phyloP scores from a whole-genome alignment of 129 eudicot species.

The Rutidosis leptorrhynchoides region DNA sequence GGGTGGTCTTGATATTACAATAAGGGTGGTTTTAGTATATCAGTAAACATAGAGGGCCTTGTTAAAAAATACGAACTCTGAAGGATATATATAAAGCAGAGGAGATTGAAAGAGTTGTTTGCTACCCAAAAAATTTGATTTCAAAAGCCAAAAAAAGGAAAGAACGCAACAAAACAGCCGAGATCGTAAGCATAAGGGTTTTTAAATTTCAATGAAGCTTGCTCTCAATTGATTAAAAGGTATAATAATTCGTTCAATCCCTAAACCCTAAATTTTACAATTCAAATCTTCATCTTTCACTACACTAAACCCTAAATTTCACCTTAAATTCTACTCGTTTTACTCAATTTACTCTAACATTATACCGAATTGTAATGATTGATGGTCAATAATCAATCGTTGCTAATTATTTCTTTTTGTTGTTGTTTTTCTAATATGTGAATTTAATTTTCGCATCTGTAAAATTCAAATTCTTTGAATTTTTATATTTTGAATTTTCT shows the following conservation, averaged over 20 bases:
- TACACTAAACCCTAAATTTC: slow-evolving; percentile 33
- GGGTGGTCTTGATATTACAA: no score
- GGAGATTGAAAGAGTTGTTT: slow-evolving; percentile 38
- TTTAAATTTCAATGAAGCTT: slow-evolving; percentile 25
- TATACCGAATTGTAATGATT: slow-evolving; percentile 15
- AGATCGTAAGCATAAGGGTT: slow-evolving; percentile 23
- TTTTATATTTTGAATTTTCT: neutral
- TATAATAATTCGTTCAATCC: slow-evolving; percentile 10
- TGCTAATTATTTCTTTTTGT: neutral
- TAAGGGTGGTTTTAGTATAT: no score
- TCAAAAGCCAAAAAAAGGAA: slow-evolving; percentile 30
- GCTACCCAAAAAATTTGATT: slow-evolving; percentile 29
- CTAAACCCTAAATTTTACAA: slow-evolving; percentile 25
- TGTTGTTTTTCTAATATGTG: neutral
- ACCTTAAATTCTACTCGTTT: slow-evolving; percentile 17
- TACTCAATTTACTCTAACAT: slow-evolving; percentile 15
- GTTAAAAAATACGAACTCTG: slow-evolving; percentile 9
- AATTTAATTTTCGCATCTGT: slow-evolving; percentile 12
- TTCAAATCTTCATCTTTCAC: slow-evolving; percentile 9
- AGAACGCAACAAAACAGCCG: slow-evolving; percentile 9
- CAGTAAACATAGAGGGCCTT: no score
- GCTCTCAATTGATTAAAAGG: slow-evolving; percentile 27
- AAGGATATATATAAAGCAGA: slow-evolving; percentile 35
- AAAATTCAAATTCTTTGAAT: neutral
- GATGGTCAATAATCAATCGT: neutral